Percentiles rank a stretch among this genome's conserved stretches.
Conservation (phyloP, 164 flowering plant species). For the Umbellularia californica region DNA sequence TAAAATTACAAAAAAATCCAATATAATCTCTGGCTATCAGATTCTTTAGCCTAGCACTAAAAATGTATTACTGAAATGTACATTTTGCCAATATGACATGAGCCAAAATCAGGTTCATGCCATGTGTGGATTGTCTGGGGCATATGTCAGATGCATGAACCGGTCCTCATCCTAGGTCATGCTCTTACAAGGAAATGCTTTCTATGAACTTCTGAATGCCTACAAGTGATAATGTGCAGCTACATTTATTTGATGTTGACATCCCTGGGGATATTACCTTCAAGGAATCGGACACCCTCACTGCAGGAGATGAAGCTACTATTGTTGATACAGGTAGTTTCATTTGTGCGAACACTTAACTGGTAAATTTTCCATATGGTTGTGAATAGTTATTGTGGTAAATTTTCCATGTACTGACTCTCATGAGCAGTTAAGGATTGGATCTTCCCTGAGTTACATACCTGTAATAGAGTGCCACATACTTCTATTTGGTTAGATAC, state of each 20-base stretch:
- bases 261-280: slow-evolving; percentile 40
- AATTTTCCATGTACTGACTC: too few relatives aligned
- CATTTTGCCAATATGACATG: background rate
- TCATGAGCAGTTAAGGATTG: background rate
- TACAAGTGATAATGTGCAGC: slow-evolving; percentile 16
- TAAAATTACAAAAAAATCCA: background rate
- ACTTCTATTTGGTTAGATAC: background rate
- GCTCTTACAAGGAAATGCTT: background rate
- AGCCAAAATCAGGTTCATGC: background rate
- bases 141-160: background rate
- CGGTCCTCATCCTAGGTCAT: background rate
- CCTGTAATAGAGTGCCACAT: background rate
- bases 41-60: background rate
- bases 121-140: too few relatives aligned
- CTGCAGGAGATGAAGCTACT: slow-evolving; percentile 38
- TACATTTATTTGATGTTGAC: slow-evolving; percentile 43
- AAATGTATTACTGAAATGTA: background rate
- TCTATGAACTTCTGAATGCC: background rate
- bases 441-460: background rate
- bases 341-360: background rate
- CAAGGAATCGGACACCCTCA: slow-evolving; percentile 36
- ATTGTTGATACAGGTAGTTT: slow-evolving; percentile 38
- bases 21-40: background rate
- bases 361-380: background rate
- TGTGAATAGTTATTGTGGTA: background rate